Evolutionary conservation across 2,329 filamentous ascomycete species (phyloP).

Genomic region (Trichoderma breve): DNA sequence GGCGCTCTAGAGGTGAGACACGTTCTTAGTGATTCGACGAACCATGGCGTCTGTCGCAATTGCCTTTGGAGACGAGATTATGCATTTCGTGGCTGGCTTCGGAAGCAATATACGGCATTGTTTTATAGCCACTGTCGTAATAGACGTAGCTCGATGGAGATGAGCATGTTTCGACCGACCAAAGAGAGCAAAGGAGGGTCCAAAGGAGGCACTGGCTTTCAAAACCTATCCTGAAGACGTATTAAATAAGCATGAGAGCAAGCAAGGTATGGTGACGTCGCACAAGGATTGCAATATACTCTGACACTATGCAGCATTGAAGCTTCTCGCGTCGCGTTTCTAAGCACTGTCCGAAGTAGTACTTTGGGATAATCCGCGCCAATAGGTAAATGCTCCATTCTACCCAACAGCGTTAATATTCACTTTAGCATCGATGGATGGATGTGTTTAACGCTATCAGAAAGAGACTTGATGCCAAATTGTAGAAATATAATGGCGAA

Average conservation of each 20-base stretch:
- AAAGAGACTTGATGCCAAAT: too few species aligned
- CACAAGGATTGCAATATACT: background rate
- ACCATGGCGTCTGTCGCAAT: background rate
- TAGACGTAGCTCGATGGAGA: background rate
- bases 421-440: too few species aligned
- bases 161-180: background rate
- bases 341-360: too few species aligned
- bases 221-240: background rate
- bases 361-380: too few species aligned
- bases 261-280: fast-evolving
- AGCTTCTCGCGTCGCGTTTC: background rate
- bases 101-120: background rate
- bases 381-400: too few species aligned
- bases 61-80: background rate
- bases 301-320: background rate
- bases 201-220: background rate
- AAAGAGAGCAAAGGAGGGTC: background rate
- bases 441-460: too few species aligned
- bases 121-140: background rate
- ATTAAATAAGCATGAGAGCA: background rate
- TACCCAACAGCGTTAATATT: too few species aligned
- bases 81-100: background rate
- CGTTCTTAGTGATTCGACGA: background rate
- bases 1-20: background rate
- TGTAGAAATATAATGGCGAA: too few species aligned